Base-by-base conservation (phyloP, 1,284 basidiomycete species). In the Meira miltonrushii region DNA sequence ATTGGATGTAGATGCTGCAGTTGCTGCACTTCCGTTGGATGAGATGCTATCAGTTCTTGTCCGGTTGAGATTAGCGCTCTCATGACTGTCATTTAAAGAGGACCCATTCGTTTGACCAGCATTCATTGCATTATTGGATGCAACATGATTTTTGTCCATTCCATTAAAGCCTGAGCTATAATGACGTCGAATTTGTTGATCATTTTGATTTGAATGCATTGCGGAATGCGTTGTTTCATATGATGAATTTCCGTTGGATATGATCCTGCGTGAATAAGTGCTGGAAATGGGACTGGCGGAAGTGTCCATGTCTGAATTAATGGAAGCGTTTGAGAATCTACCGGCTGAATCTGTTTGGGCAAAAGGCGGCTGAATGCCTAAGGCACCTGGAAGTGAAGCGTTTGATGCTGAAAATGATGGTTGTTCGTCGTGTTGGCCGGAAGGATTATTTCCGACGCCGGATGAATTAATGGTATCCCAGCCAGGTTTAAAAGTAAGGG, bases 381-480 rank as follows among this genome's bases (percentile, higher is more conserved):
- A 43, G 4, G 55, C 55, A n/a, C 55, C 55, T 2, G 54, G 54
- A 3, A 55, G 25, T 3, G 54, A 52, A 2, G 54, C 55, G 21
- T 6, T 40, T 2, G 54, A 55, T n/a, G 54, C 39, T 15, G 38
- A 23, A 23, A 46, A 55, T 3, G n/a, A 48, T 23, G 54, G 50
- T 8, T 28, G 50, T 25, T 53, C 21, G 13, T n/a, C 19, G 21
- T n/a, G 15, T 19, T 43, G 40, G 3, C 2, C 40, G 19, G 40
- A 6, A 43, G 5, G 5, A 43, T 43, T 43, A 4, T 3, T 43
- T 15, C 40, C 28, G n/a, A n/a, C n/a, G 8, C 28, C 8, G 3
- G 28, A 4, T 3, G 28, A 33, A 33, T 33, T 3, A 33, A 33
- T 33, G 4, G 28, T 33, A 33, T 33, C 28, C 28, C 28, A 33